phyloP scores from a whole-genome alignment of 1,139 yeast genomes.

The Saccharomyces hybrid region DNA sequence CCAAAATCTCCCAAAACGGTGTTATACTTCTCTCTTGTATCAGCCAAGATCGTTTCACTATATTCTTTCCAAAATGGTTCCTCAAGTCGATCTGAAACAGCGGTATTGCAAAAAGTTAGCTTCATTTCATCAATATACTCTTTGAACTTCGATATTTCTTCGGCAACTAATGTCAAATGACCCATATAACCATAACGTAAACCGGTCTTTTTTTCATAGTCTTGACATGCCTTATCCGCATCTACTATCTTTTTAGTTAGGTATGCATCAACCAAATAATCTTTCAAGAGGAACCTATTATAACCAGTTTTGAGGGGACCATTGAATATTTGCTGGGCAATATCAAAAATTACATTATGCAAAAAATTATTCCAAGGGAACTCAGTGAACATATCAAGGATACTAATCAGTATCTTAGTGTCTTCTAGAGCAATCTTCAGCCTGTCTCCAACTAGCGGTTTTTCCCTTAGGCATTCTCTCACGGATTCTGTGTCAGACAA shows the following conservation, averaged over 20 bases:
- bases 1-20: constrained; percentile 79
- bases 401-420: constrained; percentile 67
- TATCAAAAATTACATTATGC: constrained; percentile 95
- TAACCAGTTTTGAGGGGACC: constrained; percentile 88
- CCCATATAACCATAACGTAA: constrained; percentile 94
- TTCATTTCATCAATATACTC: constrained; percentile 34
- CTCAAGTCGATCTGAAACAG: constrained; percentile 26
- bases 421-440: constrained; percentile 80
- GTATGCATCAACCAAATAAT: constrained; percentile 67
- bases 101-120: constrained; percentile 25
- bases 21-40: constrained; percentile 88
- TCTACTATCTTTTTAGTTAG: constrained; percentile 74
- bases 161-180: constrained; percentile 88
- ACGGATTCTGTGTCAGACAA: constrained; percentile 21
- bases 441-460: constrained; percentile 82
- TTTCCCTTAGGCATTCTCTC: constrained; percentile 35
- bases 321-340: constrained; percentile 89
- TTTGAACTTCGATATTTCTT: constrained; percentile 88
- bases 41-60: constrained; percentile 75
- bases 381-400: constrained; percentile 76
- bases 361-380: constrained; percentile 97
- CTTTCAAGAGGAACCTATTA: constrained; percentile 79
- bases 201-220: constrained; percentile 49
- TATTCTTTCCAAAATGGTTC: constrained; percentile 75
- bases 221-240: constrained; percentile 68